Conservation (phyloP, 805 yeast genomes). For the Starmerella scarabaei region DNA sequence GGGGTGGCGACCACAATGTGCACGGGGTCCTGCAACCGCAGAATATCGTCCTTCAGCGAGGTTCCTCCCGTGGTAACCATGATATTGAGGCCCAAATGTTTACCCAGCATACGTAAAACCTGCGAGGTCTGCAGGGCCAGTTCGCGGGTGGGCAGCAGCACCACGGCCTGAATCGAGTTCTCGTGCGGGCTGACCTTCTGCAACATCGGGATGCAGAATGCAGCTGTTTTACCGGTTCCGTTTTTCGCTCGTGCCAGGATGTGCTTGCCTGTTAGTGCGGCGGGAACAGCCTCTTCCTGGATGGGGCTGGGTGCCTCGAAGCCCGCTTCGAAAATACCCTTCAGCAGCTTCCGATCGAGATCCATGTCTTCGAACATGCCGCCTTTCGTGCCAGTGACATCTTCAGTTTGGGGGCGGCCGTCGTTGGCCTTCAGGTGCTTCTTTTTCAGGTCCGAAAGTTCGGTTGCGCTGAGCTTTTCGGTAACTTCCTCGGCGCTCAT, state of each 20-base stretch:
- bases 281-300: conserved; percentile 94
- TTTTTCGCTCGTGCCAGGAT: conserved; percentile 94
- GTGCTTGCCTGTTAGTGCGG: conserved; percentile 89
- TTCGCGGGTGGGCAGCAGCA: conserved; percentile 95
- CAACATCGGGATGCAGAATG: conserved; percentile 85
- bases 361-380: conserved; percentile 83
- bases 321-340: conserved; percentile 99
- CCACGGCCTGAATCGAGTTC: conserved; percentile 78
- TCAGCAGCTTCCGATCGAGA: conserved; percentile 79
- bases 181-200: conserved; percentile 77
- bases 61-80: conserved; percentile 99
- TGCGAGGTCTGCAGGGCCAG: conserved; percentile 95
- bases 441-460: conserved; percentile 48
- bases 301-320: conserved; percentile 96
- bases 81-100: conserved; percentile 80
- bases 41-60: conserved; percentile 78
- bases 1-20: conserved; percentile 96
- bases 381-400: conserved; percentile 84
- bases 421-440: conserved; percentile 69
- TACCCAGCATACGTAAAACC: conserved; percentile 90
- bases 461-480: conserved; percentile 2
- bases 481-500: conserved; percentile 9
- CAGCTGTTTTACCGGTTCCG: conserved; percentile 98
- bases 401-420: conserved; percentile 93
- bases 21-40: conserved; percentile 84